These are phyloP conservation scores for Aspergillus conjunctus DNA, from an alignment of 495 filamentous ascomycete species.

Conservation along the genomic window DNA sequence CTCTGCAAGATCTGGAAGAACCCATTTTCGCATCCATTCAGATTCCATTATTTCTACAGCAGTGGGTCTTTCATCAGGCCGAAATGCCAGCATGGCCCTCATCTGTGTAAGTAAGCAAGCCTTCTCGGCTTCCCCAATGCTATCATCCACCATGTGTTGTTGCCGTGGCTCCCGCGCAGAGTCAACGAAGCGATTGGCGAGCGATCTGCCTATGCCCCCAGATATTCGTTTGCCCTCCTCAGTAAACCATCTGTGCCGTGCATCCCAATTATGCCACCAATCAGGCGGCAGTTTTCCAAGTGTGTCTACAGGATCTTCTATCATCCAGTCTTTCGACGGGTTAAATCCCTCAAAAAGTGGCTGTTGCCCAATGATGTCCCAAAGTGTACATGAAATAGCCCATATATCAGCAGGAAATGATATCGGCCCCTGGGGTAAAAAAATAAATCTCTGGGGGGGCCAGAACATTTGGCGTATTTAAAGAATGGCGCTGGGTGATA, in stretches of 20 bases:
- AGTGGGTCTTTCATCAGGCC: no score
- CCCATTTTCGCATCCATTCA: no score
- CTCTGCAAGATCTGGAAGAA: no score
- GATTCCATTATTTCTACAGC: no score
- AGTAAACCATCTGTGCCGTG: constrained; percentile 19
- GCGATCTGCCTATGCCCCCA: constrained; percentile 8
- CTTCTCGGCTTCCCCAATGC: constrained; percentile 51
- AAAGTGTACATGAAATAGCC: constrained; percentile 30
- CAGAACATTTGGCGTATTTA: constrained; percentile 15
- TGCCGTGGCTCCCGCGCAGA: constrained; percentile 25
- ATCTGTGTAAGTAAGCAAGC: constrained; percentile 20
- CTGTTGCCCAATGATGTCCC: constrained; percentile 28
- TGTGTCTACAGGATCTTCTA: constrained; percentile 24
- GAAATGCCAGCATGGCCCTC: constrained; percentile 19
- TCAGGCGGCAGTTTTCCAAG: constrained; percentile 26
- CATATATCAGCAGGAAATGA: constrained; percentile 32
- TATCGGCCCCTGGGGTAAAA: constrained; percentile 15
- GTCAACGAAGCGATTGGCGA: constrained; percentile 18
- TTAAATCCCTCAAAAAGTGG: constrained; percentile 25
- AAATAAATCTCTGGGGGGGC: constrained; percentile 25
- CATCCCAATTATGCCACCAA: constrained; percentile 30
- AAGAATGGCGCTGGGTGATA: constrained; percentile 13
- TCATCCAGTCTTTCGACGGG: constrained; percentile 25
- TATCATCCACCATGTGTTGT: constrained; percentile 40
- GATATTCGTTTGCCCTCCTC: constrained; percentile 15